phyloP scores from a whole-genome alignment of 2,329 filamentous ascomycete genomes.

The Epichloe coenophiala region DNA sequence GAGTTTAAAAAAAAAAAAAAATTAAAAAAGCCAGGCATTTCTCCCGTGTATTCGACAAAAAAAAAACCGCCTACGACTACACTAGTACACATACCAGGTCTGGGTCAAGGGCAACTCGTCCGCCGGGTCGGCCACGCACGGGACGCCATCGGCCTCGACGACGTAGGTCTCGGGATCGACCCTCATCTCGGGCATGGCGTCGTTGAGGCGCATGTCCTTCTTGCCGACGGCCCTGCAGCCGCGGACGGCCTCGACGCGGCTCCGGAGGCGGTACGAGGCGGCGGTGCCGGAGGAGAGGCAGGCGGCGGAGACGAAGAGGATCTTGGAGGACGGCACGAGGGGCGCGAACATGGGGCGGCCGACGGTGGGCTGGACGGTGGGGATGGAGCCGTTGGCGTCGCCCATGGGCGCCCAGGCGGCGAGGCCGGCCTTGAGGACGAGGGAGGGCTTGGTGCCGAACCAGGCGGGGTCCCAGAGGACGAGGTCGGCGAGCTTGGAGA shows the following conservation, averaged over 20 bases:
- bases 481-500: conserved; percentile 80
- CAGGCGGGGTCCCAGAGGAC: conserved; percentile 74
- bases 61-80: too few relatives aligned
- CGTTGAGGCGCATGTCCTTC: conserved; percentile 83
- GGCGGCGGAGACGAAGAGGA: conserved; percentile 71
- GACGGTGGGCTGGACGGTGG: conserved; percentile 73
- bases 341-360: conserved; percentile 78
- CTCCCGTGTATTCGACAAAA: too few relatives aligned
- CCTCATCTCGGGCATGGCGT: conserved; percentile 69
- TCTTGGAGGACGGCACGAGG: conserved; percentile 54
- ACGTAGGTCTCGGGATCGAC: conserved; percentile 86
- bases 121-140: conserved; percentile 62
- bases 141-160: conserved; percentile 70
- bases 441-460: conserved; percentile 76
- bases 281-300: conserved; percentile 56
- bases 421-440: conserved; percentile 79
- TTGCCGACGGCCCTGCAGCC: conserved; percentile 66
- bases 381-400: conserved; percentile 72
- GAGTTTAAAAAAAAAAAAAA: too few relatives aligned
- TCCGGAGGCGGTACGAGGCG: conserved; percentile 60
- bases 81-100: conserved; percentile 46
- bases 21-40: too few relatives aligned
- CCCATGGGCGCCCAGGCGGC: conserved; percentile 77
- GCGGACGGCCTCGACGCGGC: conserved; percentile 67
- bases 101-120: conserved; percentile 62